A percentile compares a stretch with the other conserved stretches of the same genome.
phyloP scores from a whole-genome alignment of 2,329 filamentous ascomycete species.

The Aspergillus tanneri region DNA sequence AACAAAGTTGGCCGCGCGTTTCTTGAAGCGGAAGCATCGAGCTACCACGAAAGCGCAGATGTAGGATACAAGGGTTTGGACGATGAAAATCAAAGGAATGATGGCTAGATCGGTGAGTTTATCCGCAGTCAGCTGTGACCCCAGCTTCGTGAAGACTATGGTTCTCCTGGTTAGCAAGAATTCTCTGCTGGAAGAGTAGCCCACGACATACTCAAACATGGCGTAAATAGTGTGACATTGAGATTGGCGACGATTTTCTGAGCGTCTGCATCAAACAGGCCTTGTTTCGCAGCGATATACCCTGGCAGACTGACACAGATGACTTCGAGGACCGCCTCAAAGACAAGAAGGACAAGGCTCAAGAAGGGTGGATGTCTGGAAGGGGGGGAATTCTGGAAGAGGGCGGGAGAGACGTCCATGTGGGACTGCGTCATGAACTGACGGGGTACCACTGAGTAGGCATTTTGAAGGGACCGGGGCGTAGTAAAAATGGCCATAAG shows the following conservation, averaged over 20 bases:
- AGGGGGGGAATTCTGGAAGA: constrained; percentile 29
- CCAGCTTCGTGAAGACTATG: constrained; percentile 91
- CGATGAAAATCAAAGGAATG: constrained; percentile 89
- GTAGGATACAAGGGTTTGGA: constrained; percentile 87
- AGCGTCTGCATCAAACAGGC: constrained; percentile 91
- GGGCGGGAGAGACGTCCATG: constrained; percentile 21
- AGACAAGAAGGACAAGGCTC: constrained; percentile 76
- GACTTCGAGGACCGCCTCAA: constrained; percentile 91
- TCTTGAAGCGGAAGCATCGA: constrained; percentile 75
- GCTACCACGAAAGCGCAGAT: constrained; percentile 69
- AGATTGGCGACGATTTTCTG: constrained; percentile 97
- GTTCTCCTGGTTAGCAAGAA: constrained; percentile 6
- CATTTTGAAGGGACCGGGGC: constrained; percentile 50
- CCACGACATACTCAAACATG: constrained; percentile 75
- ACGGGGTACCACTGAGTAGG: constrained; percentile 32
- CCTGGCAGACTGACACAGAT: constrained; percentile 93
- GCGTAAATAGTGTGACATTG: constrained; percentile 94
- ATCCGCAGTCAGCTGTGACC: constrained; percentile 86
- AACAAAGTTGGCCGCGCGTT: constrained; percentile 88
- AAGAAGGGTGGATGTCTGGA: constrained; percentile 50
- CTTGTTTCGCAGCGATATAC: constrained; percentile 84
- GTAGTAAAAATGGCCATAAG: constrained; percentile 48
- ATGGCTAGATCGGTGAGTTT: constrained; percentile 88
- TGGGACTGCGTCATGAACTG: constrained; percentile 25
- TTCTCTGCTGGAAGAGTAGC: constrained; percentile 1